A percentile compares a stretch with the other conserved stretches of the same genome.
Conservation (phyloP, 2,329 filamentous ascomycete species). For the Penicillium crustosum region DNA sequence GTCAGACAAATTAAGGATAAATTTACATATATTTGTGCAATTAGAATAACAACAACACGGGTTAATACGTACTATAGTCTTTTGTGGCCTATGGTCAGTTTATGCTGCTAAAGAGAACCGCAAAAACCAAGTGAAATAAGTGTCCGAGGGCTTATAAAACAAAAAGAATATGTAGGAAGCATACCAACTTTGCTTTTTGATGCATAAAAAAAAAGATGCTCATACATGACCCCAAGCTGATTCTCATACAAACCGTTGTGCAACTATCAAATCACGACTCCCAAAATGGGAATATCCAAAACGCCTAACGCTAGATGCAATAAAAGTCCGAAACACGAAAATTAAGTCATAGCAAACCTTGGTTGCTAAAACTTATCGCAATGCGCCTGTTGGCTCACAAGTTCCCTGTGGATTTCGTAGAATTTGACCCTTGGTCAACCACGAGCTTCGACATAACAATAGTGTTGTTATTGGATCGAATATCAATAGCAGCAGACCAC, state of each 20-base stretch:
- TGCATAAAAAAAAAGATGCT: background rate
- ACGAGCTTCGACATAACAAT: slow-evolving; percentile 13
- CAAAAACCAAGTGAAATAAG: background rate
- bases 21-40: background rate
- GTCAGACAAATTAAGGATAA: background rate
- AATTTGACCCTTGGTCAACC: slow-evolving; percentile 1
- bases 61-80: background rate
- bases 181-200: background rate
- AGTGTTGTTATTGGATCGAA: slow-evolving; percentile 18
- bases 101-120: background rate
- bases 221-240: background rate
- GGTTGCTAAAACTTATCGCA: background rate
- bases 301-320: background rate
- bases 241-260: background rate
- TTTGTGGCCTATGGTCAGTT: background rate
- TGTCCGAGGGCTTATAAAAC: background rate
- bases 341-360: background rate
- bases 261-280: background rate
- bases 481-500: slow-evolving; percentile 19
- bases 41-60: background rate
- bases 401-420: background rate
- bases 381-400: background rate
- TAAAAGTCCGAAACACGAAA: background rate
- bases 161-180: background rate
- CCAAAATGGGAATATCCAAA: background rate